These are phyloP conservation scores for Boletus subparvulus DNA, from an alignment of 768 basidiomycete species.

Conservation along the genomic window DNA sequence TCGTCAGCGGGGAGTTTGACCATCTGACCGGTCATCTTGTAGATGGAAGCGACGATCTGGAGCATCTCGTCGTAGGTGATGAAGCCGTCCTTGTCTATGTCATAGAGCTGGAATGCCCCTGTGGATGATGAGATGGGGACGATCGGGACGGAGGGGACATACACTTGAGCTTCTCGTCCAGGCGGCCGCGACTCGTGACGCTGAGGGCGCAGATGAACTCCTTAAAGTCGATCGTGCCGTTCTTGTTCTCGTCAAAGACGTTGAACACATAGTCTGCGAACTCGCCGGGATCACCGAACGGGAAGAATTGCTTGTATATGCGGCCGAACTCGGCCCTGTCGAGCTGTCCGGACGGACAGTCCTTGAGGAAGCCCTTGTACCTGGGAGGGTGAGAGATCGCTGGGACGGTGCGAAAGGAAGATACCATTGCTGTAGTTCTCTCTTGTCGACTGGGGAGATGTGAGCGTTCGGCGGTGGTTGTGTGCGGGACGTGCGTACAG, in stretches of 20 bases:
- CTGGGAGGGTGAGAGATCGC: constrained; percentile 39
- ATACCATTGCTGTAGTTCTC: constrained; percentile 94
- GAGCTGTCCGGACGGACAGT: constrained; percentile 95
- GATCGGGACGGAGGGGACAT: constrained; percentile 32
- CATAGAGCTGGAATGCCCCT: constrained; percentile 99
- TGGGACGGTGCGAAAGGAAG: constrained; percentile 1
- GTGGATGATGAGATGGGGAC: constrained; percentile 20
- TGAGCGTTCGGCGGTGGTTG: constrained; percentile 17
- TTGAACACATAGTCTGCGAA: constrained; percentile 99
- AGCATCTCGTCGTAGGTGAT: constrained; percentile 99
- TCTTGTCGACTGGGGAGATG: constrained; percentile 79
- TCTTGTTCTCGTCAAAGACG: constrained; percentile 93
- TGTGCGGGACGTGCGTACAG: constrained; percentile 52
- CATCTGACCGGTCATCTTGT: constrained; percentile 99
- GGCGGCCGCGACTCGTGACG: constrained; percentile 86
- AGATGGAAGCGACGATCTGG: constrained; percentile 95
- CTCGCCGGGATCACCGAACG: constrained; percentile 94
- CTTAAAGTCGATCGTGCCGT: constrained; percentile 97
- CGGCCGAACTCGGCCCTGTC: constrained; percentile 94
- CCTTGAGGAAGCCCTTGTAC: constrained; percentile 99
- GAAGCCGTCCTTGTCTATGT: constrained; percentile 96
- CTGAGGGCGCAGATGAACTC: constrained; percentile 98
- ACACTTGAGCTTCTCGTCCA: constrained; percentile 99
- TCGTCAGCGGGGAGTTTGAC: constrained; percentile 97
- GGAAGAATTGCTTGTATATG: constrained; percentile 99